Conservation (phyloP, 140 eudicot species). For the Cichorium intybus region DNA sequence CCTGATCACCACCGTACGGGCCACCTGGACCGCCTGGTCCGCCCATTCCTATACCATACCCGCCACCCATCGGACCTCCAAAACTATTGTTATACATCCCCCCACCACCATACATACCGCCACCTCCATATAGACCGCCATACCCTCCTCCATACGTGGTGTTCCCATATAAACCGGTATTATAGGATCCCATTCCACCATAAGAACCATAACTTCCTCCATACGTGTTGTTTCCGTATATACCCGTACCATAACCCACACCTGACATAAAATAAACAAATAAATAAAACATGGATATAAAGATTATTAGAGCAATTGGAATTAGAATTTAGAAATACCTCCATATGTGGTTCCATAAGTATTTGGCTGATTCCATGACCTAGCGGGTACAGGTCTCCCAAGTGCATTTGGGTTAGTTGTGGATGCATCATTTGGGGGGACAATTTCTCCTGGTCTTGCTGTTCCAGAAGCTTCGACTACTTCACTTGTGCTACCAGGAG, state of each 20-base stretch:
- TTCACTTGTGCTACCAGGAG: slow-evolving; percentile 88
- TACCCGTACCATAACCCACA: slow-evolving; percentile 54
- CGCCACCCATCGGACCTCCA: slow-evolving; percentile 78
- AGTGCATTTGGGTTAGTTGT: slow-evolving; percentile 50
- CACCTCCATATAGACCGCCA: slow-evolving; percentile 50
- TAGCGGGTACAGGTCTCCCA: slow-evolving; percentile 77
- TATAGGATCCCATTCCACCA: slow-evolving; percentile 69
- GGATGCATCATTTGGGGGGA: slow-evolving; percentile 46
- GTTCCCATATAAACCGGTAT: slow-evolving; percentile 74
- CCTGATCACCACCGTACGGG: slow-evolving; percentile 77
- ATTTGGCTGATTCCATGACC: slow-evolving; percentile 92
- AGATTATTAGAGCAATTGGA: not conserved
- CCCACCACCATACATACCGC: slow-evolving; percentile 66
- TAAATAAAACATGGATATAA: not conserved
- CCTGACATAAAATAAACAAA: slow-evolving; percentile 18
- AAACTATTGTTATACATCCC: slow-evolving; percentile 60
- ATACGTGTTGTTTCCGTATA: slow-evolving; percentile 54
- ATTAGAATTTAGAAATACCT: slow-evolving; percentile 37
- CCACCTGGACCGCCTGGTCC: slow-evolving; percentile 79
- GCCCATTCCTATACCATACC: slow-evolving; percentile 35
- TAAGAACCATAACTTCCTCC: slow-evolving; percentile 53
- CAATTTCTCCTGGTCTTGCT: slow-evolving; percentile 90
- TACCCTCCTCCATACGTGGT: slow-evolving; percentile 82
- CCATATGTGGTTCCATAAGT: slow-evolving; percentile 69
- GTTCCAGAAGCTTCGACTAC: slow-evolving; percentile 96